Evolutionary conservation across 331 rosid genomes (phyloP), one percentile per base, ranked within the genome.

Genomic region (Acacia pycnantha): DNA sequence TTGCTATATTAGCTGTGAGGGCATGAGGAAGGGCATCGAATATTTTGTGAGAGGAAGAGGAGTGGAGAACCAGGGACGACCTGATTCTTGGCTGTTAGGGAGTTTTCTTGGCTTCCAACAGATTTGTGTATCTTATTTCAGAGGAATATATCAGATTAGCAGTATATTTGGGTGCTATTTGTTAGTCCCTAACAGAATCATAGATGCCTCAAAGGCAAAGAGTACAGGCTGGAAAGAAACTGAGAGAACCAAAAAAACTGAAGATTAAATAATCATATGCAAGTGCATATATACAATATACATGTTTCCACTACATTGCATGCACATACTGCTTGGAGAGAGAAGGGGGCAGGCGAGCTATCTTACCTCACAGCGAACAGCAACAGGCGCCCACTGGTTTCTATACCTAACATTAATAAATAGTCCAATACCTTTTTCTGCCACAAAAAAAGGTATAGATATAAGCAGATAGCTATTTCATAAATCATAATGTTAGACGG

Each of bases 311-410:
- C 69, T 65, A 22, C 3, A 8, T 51, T 37, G 47, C 69, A 51
- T 26, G 29, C 46, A 47, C 26, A 73, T 26, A 70, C 68, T 21
- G 18, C 8, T 26, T 73, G 64, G 24, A 35, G 48, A 8, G 40
- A 66, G 40, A 8, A 53, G 11, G 22, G 24, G 10, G 22, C 11
- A 1, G 59, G 22, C 0, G 51, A 0, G 78, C 54, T 44, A 82
- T 85, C 92, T 81, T 89, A 95, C 97, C 84, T 81, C 86, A 80
- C 95, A 93, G 51, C 94, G 97, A 59, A 95, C 90, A 47, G 91
- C 82, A 78, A 93, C 94, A 31, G 98, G 98, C 47, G 93, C 97
- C 98, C 98, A 93, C 82, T 89, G 98, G 88, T 93, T 93, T 95
- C 98, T 77, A 95, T 91, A 77, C 97, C 91, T 82, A 95, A 83